Evolutionary conservation across 495 filamentous ascomycete genomes (phyloP), one percentile per base, ranked within the genome.

Genomic region (Podospora tetraspora): DNA sequence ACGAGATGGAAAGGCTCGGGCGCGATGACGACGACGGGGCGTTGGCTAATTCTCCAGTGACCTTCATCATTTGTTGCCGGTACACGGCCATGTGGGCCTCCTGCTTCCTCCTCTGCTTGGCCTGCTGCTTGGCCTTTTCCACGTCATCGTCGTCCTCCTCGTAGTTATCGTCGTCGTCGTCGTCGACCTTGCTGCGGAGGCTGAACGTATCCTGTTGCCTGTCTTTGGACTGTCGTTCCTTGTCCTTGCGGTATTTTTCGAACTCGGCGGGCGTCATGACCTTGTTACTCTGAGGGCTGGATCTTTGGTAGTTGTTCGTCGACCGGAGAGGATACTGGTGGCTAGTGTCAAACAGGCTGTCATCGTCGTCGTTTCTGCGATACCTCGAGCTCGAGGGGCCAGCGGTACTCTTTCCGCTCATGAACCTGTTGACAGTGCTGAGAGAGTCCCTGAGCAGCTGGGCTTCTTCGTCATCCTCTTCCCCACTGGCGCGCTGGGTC

Each of bases 51-150:
- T 92, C 91, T 61, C 94, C 94, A 9, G 92, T 96, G 22, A 96
- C 90, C 74, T 97, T 97, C 92, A 93, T 96, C 93, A 97, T 96
- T 76, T 94, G 90, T 75, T 97, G 94, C 60, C 95, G 87, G 75
- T 97, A 96, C 9, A 97, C 89, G 13, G 92, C 83, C 76, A 97
- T 85, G 76, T 96, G 92, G 11, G 94, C 94, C 74, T 97, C 92
- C 72, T 97, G 93, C 79, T 94, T 96, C 67, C 88, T 85, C 68
- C 94, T 86, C 70, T 93, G 91, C 73, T 89, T 89, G 58, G 90
- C 87, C 34, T 89, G 80, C 74, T 91, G 84, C 69, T 85, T 90
- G 30, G 88, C 85, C 70, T 89, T 90, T 74, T 96, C 92, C 2
- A 82, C 74, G 63, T 96, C 93, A 70, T 97, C 92, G 63, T 95